Conservation (phyloP, 257 asterid species). For the Paulownia fortunei region DNA sequence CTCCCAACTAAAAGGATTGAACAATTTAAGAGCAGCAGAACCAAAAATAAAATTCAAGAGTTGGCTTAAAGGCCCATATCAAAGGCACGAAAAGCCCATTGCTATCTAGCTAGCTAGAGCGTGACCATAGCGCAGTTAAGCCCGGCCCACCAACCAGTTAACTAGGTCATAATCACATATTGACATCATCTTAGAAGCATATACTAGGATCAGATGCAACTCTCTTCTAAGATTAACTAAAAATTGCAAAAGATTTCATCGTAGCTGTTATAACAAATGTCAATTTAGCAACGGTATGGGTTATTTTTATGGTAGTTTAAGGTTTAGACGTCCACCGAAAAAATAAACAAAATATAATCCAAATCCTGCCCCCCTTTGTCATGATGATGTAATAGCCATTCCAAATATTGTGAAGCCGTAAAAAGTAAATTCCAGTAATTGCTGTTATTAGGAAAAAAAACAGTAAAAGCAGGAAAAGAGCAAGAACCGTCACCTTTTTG, state of each 20-base stretch:
- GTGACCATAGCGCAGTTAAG: background rate
- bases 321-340: background rate
- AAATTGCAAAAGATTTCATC: too few species aligned
- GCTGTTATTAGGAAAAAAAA: background rate
- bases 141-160: background rate
- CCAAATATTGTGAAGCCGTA: background rate
- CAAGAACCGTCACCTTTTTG: background rate
- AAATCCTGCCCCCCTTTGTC: background rate
- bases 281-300: background rate
- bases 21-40: background rate
- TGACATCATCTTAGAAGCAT: too few species aligned
- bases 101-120: too few species aligned
- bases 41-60: background rate
- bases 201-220: background rate
- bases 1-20: background rate
- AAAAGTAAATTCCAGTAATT: background rate
- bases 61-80: background rate
- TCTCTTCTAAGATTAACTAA: background rate
- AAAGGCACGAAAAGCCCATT: background rate
- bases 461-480: background rate
- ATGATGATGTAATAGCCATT: background rate
- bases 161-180: too few species aligned
- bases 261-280: too few species aligned
- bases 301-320: background rate
- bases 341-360: background rate